Base-by-base conservation (phyloP, 495 filamentous ascomycete genomes). In the Penicillium turbatum region DNA sequence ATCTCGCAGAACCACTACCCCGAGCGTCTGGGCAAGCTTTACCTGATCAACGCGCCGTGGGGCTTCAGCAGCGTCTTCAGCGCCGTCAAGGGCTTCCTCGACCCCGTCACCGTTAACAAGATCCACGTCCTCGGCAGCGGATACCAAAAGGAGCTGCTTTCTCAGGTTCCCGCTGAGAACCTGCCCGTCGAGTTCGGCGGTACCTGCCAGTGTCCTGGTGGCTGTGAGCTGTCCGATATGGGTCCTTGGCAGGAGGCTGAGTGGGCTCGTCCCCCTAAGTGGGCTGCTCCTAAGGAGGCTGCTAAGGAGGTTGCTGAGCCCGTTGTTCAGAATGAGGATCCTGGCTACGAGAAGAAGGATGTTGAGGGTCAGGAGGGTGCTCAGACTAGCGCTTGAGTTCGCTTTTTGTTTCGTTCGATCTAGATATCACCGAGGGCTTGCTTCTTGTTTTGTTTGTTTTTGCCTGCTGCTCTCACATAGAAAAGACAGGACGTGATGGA, bases 1-100 rank as follows among this genome's bases (percentile, higher is more conserved):
- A 86, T 97, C 71, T 92, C 87, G 48, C 92, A 97, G 70, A 96
- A 96, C 82, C 96, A 98, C 84, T 98, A 98, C 77, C 93, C 93
- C 16, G 93, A 98, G 77, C 87, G 89, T 48, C 76, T 97, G 19
- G 86, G 86, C 44, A 87, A 87, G 63, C 76, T 97, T 55, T 97
- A 96, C 77, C 73, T 98, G 51, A 97, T 97, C 83, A 98, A 98
- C 76, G 89, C 92, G 15, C 92, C 91, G 29, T 96, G 91, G 90
- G 90, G 90, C 24, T 96, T 95, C 79, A 83, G 84, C 59, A 74
- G 74, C 57, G 88, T 87, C 45, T 98, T 93, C 78, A 82, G 71
- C 65, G 77, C 95, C 46, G 79, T 98, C 67, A 95, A 95, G 79
- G 78, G 80, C 19, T 97, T 95, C 80, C 78, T 98, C 44, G 93